Evolutionary conservation across 331 rosid genomes (phyloP).

Genomic region (Quercus tomentella): DNA sequence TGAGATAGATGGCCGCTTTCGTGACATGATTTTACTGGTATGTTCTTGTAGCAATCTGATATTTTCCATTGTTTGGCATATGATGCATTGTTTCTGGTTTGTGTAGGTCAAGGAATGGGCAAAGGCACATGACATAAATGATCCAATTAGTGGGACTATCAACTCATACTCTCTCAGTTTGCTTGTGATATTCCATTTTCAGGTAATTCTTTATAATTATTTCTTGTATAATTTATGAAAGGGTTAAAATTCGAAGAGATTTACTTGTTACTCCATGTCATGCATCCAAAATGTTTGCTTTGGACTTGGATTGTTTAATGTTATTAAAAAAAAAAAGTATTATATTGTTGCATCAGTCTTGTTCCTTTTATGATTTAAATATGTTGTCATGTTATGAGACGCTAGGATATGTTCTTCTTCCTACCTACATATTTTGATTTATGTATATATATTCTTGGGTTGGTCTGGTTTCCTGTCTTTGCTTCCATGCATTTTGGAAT

Average conservation of each 20-base stretch:
- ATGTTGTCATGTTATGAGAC: background rate
- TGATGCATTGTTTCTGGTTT: constrained; percentile 34
- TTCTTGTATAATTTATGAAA: background rate
- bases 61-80: constrained; percentile 10
- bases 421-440: background rate
- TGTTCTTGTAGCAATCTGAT: constrained; percentile 19
- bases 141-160: constrained; percentile 51
- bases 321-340: background rate
- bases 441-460: background rate
- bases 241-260: background rate
- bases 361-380: background rate
- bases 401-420: background rate
- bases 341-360: background rate
- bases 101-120: constrained; percentile 99
- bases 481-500: no score
- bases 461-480: background rate
- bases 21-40: constrained; percentile 84
- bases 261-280: background rate
- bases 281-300: background rate
- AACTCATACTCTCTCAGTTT: constrained; percentile 82
- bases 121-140: constrained; percentile 70
- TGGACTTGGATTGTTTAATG: background rate
- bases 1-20: constrained; percentile 74
- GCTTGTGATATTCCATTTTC: constrained; percentile 88
- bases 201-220: constrained; percentile 48